phyloP scores from a whole-genome alignment of 2,329 filamentous ascomycete genomes.

The Aureobasidium melanogenum region DNA sequence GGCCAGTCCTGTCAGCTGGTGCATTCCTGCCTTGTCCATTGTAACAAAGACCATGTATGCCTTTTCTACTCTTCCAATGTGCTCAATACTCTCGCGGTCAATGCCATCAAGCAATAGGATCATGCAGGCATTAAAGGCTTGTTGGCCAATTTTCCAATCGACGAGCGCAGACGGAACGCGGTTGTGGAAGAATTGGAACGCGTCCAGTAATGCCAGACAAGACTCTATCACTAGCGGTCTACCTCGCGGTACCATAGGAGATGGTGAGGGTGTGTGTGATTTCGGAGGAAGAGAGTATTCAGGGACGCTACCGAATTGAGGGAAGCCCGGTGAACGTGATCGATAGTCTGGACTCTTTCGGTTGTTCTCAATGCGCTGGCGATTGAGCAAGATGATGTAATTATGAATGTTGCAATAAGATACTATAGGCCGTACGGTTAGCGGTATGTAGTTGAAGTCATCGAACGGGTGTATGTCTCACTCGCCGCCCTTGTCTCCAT shows the following conservation, averaged over 20 bases:
- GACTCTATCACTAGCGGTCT: conserved; percentile 34
- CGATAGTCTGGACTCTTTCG: not conserved
- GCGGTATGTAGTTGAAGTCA: not conserved
- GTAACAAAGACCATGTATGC: conserved; percentile 35
- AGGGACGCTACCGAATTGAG: not conserved
- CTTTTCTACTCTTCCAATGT: conserved; percentile 31
- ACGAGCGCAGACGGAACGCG: conserved; percentile 36
- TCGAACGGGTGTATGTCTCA: conserved; percentile 19
- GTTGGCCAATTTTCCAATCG: conserved; percentile 41
- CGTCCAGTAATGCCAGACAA: conserved; percentile 33
- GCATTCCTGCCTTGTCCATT: conserved; percentile 34
- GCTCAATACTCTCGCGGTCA: conserved; percentile 31
- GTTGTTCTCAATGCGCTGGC: conserved; percentile 31
- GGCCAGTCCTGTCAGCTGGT: conserved; percentile 37
- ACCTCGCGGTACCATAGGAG: conserved; percentile 18
- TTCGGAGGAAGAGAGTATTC: not conserved
- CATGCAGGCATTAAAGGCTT: conserved; percentile 43
- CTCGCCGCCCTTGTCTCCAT: conserved; percentile 37
- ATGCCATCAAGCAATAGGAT: conserved; percentile 39
- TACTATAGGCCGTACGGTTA: conserved; percentile 20
- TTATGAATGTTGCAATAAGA: conserved; percentile 41
- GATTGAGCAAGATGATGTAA: conserved; percentile 41
- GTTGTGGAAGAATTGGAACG: conserved; percentile 39
- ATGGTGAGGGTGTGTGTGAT: conserved; percentile 15
- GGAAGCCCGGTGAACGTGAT: not conserved